Conservation (phyloP, 805 yeast genomes). For the Torulaspora quercuum region DNA sequence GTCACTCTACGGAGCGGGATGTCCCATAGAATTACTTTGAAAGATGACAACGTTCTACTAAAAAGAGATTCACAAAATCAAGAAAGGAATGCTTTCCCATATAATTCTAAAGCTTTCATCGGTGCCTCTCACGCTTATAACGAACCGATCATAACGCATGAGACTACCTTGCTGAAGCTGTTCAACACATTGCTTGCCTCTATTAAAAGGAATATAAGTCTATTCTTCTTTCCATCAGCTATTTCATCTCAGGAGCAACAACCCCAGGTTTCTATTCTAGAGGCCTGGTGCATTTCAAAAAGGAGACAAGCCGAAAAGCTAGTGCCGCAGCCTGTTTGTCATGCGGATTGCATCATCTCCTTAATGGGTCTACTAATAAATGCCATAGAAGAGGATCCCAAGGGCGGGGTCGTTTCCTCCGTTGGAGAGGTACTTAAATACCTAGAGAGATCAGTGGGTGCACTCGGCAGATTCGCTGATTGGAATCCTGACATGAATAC, state of each 20-base stretch:
- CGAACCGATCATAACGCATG: conserved; percentile 28
- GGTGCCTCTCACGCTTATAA: conserved; percentile 21
- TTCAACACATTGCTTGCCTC: conserved; percentile 14
- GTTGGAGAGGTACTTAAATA: conserved; percentile 58
- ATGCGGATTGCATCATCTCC: conserved; percentile 59
- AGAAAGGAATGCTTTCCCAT: conserved; percentile 7
- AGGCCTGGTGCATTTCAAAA: conserved; percentile 32
- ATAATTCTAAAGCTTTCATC: conserved; percentile 4
- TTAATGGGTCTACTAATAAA: conserved; percentile 48
- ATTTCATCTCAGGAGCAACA: conserved; percentile 13
- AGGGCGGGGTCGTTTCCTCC: conserved; percentile 49
- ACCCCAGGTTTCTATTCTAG: conserved; percentile 26
- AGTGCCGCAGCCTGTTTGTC: conserved; percentile 60
- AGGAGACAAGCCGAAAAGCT: conserved; percentile 57
- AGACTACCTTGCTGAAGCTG: conserved; percentile 24
- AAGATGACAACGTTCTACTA: conserved; percentile 25
- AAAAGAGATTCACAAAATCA: conserved; percentile 11
- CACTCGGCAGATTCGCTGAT: conserved; percentile 47
- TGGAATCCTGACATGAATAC: conserved; percentile 23
- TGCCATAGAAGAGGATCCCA: conserved; percentile 63
- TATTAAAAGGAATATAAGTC: conserved; percentile 12
- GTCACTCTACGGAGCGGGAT: conserved; percentile 6
- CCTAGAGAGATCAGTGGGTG: conserved; percentile 57
- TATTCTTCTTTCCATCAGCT: conserved; percentile 31
- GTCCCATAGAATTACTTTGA: conserved; percentile 25